Base-by-base conservation (phyloP, 257 asterid species). In the Nicotiana benthamiana region DNA sequence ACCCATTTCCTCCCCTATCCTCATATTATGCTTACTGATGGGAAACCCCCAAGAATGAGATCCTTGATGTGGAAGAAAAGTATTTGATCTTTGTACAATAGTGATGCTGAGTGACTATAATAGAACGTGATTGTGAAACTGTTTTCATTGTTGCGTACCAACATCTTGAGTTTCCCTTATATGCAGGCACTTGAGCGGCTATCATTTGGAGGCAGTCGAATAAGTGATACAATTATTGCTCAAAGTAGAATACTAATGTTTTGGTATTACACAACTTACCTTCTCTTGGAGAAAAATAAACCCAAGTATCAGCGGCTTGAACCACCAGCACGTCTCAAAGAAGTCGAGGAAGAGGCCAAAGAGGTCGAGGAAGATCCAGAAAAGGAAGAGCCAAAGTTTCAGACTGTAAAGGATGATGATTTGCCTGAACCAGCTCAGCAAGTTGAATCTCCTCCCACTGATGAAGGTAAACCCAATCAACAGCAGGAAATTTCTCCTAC, bases 181-280 rank as follows among this genome's bases (percentile, higher is more conserved):
- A 75, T 84, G 79, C 90, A 94, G 98, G 97, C 93, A 70, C 94
- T 93, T 22, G 96, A 90, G 54, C 91, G 94, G 54, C 94, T 91
- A 48, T 95, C 98, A 18, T 93, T 96, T 28, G 96, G 97, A 75
- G 90, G 91, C 89, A 85, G 92, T 84, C 85, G 86, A 16, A 96
- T 96, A 77, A 83, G 88, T 51, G 97, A 94, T 52, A 96, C 98
- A 6, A 74, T 88, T 66, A 77, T 84, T 61, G 97, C 99, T 84
- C 98, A 96, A 87, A 90, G 94, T 70, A 89, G 95, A 89, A 96
- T 96, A 20, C 86, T 94, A 46, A 54, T 92, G 30, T 93, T 96
- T 80, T 93, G 98, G 99, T 92, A 95, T 80, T 93, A 88, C 91
- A 91, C 96, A 13, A 92, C 98, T 5, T 96, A 88, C 87, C 93